Percentiles rank a stretch among this genome's conserved stretches.
phyloP scores from a whole-genome alignment of 2,329 filamentous ascomycete genomes.

The Colletotrichum sp. region DNA sequence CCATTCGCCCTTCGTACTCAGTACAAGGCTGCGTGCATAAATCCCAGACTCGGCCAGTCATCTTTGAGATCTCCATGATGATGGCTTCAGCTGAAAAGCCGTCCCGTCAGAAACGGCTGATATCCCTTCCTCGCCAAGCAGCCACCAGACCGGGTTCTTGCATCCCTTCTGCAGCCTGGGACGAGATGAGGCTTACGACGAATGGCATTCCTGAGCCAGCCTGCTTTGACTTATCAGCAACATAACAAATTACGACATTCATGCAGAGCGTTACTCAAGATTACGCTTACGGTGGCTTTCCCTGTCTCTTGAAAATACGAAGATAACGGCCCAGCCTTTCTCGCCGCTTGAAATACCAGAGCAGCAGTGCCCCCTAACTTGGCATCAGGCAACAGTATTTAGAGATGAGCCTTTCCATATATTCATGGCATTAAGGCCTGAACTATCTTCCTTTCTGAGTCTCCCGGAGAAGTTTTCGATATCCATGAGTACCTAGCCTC shows the following conservation, averaged over 20 bases:
- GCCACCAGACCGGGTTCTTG: neutral
- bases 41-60: accelerated
- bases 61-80: accelerated
- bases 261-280: neutral
- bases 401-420: too few relatives aligned
- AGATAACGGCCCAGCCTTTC: neutral
- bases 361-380: too few relatives aligned
- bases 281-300: neutral
- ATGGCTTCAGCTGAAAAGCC: neutral
- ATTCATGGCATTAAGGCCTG: too few relatives aligned
- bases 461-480: too few relatives aligned
- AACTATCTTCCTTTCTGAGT: too few relatives aligned
- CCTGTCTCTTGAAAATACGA: neutral
- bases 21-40: neutral
- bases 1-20: neutral
- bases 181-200: accelerated
- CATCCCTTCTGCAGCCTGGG: neutral
- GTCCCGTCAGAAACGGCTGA: accelerated
- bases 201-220: neutral
- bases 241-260: accelerated
- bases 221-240: neutral
- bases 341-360: accelerated
- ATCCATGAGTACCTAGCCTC: too few relatives aligned
- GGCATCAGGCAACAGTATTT: too few relatives aligned
- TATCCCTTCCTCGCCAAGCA: neutral